Percentiles rank a stretch among this genome's conserved stretches.
These are phyloP conservation scores for Kwoniella sp. DNA, from an alignment of 768 basidiomycete species.

Conservation along the genomic window DNA sequence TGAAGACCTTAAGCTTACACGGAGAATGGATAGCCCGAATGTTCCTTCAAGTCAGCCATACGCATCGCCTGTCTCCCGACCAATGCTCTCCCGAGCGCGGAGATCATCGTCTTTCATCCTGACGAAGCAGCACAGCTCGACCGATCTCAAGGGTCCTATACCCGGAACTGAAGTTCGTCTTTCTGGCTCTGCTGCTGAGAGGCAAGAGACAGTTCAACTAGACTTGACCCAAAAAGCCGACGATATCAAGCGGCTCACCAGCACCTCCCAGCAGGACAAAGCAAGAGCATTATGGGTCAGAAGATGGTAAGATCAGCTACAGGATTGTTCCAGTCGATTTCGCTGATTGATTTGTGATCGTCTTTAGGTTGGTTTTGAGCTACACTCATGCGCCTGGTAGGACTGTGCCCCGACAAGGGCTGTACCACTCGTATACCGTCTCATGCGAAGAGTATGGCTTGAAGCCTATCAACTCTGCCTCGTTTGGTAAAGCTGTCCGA, in stretches of 20 bases:
- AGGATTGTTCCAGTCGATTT: too few species aligned
- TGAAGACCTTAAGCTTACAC: background rate
- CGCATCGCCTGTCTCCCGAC: constrained; percentile 10
- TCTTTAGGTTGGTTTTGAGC: constrained; percentile 35
- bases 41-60: constrained; percentile 10
- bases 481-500: constrained; percentile 89
- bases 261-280: constrained; percentile 33
- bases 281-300: constrained; percentile 35
- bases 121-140: constrained; percentile 6
- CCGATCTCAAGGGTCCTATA: constrained; percentile 1
- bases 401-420: constrained; percentile 88
- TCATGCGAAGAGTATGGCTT: constrained; percentile 91
- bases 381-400: constrained; percentile 24
- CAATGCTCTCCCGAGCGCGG: constrained; percentile 28
- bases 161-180: background rate
- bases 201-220: constrained; percentile 20
- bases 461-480: constrained; percentile 92
- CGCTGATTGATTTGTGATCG: background rate
- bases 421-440: constrained; percentile 88
- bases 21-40: constrained; percentile 17
- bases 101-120: constrained; percentile 25
- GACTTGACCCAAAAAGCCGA: constrained; percentile 24
- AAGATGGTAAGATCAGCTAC: constrained; percentile 30
- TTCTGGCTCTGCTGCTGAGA: constrained; percentile 14
- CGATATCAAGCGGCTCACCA: constrained; percentile 22